A percentile compares a stretch with the other conserved stretches of the same genome.
Conservation (phyloP, 306 rosid genomes). For the Cyclanthera cordifolia region DNA sequence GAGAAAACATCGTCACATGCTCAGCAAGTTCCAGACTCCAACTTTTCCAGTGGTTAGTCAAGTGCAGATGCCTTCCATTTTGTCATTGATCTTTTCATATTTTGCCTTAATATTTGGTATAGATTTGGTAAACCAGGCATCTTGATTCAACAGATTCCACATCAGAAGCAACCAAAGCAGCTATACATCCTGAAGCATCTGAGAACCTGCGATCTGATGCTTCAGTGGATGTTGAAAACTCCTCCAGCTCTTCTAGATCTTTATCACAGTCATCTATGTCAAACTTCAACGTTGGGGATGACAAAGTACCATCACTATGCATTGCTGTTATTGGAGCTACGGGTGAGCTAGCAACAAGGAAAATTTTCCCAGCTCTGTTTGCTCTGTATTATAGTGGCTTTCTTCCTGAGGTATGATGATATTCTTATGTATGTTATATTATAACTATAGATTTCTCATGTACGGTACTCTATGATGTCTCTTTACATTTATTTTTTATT, state of each 20-base stretch:
- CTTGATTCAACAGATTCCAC: constrained; percentile 17
- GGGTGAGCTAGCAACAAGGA: constrained; percentile 78
- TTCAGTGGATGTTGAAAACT: constrained; percentile 22
- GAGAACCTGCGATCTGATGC: constrained; percentile 19
- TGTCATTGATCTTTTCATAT: neutral
- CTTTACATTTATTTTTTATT: neutral
- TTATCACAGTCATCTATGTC: constrained; percentile 28
- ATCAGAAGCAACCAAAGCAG: constrained; percentile 6
- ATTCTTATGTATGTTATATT: neutral
- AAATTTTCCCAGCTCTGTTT: constrained; percentile 84
- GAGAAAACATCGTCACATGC: constrained; percentile 25
- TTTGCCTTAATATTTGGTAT: neutral
- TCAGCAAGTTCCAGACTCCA: constrained; percentile 17
- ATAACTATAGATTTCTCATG: neutral
- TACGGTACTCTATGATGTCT: neutral
- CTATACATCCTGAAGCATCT: constrained; percentile 19
- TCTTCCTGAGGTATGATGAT: constrained; percentile 66
- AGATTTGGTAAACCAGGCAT: neutral
- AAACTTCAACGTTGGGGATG: constrained; percentile 18
- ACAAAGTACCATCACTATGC: constrained; percentile 48
- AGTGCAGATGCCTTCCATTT: neutral
- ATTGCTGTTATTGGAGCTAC: constrained; percentile 90
- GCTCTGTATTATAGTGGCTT: constrained; percentile 82
- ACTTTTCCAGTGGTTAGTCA: constrained; percentile 29
- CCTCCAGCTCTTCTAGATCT: constrained; percentile 24